Conservation (phyloP, 164 flowering plant species). For the Euptelea pleiosperma region DNA sequence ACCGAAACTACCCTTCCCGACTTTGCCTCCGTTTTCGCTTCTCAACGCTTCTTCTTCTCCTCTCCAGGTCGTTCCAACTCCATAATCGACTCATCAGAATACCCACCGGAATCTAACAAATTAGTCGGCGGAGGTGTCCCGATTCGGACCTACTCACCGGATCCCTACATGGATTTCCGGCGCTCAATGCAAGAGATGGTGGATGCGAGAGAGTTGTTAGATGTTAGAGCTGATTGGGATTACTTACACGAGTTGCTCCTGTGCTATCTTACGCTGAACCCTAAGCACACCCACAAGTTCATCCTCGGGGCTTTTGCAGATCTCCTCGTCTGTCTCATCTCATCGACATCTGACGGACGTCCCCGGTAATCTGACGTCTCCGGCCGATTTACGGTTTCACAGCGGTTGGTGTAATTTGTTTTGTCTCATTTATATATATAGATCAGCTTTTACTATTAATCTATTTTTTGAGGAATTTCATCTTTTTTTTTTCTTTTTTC, state of each 20-base stretch:
- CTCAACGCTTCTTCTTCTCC: conserved; percentile 84
- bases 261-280: conserved; percentile 61
- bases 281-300: conserved; percentile 56
- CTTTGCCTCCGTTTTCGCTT: conserved; percentile 51
- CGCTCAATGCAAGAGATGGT: conserved; percentile 96
- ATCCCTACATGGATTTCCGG: conserved; percentile 73
- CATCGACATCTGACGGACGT: conserved; percentile 7
- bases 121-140: conserved; percentile 40
- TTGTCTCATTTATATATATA: no score
- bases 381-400: conserved; percentile 4
- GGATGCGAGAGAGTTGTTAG: conserved; percentile 40
- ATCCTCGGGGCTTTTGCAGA: conserved; percentile 69
- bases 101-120: conserved; percentile 15
- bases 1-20: conserved; percentile 33
- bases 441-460: no score
- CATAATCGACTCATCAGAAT: no score
- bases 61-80: conserved; percentile 82
- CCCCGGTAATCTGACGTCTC: conserved; percentile 9
- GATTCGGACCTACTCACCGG: conserved; percentile 40
- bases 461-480: no score
- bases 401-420: conserved; percentile 12
- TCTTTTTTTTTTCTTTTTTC: no score
- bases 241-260: conserved; percentile 60
- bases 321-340: conserved; percentile 35
- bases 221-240: conserved; percentile 41